Percentiles rank a stretch among this genome's conserved stretches.
phyloP scores from a whole-genome alignment of 495 filamentous ascomycete species.

The Glonium stellatum region DNA sequence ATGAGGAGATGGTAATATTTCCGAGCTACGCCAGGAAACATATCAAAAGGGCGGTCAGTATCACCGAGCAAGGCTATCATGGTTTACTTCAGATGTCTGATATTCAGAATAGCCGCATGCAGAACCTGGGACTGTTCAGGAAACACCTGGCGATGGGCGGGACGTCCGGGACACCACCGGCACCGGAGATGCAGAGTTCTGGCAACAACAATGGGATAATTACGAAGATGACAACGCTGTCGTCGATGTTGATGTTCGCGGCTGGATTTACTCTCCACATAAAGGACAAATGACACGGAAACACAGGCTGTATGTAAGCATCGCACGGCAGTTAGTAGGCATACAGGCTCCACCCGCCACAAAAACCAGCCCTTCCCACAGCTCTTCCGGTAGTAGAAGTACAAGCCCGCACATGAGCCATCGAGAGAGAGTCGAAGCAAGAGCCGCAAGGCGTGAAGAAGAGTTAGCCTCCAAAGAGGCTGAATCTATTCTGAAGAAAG shows the following conservation, averaged over 20 bases:
- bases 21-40: conserved; percentile 80
- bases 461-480: conserved; percentile 65
- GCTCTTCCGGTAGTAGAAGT: conserved; percentile 31
- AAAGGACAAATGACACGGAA: conserved; percentile 79
- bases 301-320: conserved; percentile 74
- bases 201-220: conserved; percentile 60
- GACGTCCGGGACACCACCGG: conserved; percentile 34
- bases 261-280: conserved; percentile 87
- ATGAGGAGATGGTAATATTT: conserved; percentile 91
- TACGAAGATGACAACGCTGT: conserved; percentile 71
- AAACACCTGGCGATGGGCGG: conserved; percentile 29
- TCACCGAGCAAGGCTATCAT: background rate
- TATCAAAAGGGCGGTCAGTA: conserved; percentile 40
- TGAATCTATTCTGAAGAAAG: conserved; percentile 61
- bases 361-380: conserved; percentile 30
- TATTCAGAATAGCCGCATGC: conserved; percentile 23
- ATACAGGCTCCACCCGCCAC: conserved; percentile 58
- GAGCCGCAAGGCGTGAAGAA: conserved; percentile 45
- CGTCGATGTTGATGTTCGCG: conserved; percentile 87
- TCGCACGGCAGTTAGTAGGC: conserved; percentile 77
- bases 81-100: background rate
- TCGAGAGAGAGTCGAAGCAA: conserved; percentile 29
- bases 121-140: conserved; percentile 38
- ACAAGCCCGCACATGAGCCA: conserved; percentile 35
- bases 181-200: conserved; percentile 56